Evolutionary conservation across 805 yeast species (phyloP).

Genomic region (Pichia paraexigua): DNA sequence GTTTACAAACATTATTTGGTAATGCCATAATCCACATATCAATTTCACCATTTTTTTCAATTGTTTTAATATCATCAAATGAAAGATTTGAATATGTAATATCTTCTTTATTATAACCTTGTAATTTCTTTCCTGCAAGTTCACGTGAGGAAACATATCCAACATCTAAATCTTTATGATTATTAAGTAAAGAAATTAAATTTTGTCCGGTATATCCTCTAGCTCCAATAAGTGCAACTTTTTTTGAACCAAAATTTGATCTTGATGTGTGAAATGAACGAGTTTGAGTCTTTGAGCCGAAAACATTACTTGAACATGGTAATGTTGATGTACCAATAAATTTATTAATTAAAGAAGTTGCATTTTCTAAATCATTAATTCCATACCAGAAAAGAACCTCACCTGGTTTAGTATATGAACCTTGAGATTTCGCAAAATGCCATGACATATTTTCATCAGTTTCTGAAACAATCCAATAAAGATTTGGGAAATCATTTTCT

Average conservation of each 20-base stretch:
- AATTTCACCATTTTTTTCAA: constrained; percentile 70
- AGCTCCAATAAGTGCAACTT: constrained; percentile 94
- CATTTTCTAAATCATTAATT: constrained; percentile 51
- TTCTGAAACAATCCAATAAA: constrained; percentile 88
- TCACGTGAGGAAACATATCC: constrained; percentile 96
- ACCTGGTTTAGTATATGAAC: constrained; percentile 86
- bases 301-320: constrained; percentile 35
- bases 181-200: constrained; percentile 75
- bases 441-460: constrained; percentile 86
- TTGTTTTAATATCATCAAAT: constrained; percentile 70
- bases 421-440: constrained; percentile 90
- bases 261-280: constrained; percentile 23
- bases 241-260: constrained; percentile 16
- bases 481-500: constrained; percentile 58
- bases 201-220: constrained; percentile 97
- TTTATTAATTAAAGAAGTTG: constrained; percentile 53
- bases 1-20: constrained; percentile 95
- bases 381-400: constrained; percentile 95
- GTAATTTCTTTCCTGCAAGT: constrained; percentile 74
- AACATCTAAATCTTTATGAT: constrained; percentile 80
- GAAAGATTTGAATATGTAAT: constrained; percentile 79
- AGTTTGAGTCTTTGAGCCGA: constrained; percentile 32
- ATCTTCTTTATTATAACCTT: constrained; percentile 78
- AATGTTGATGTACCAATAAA: constrained; percentile 30
- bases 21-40: constrained; percentile 99